Evolutionary conservation across 768 basidiomycete species (phyloP).

Genomic region (Hypholoma sublateritium): DNA sequence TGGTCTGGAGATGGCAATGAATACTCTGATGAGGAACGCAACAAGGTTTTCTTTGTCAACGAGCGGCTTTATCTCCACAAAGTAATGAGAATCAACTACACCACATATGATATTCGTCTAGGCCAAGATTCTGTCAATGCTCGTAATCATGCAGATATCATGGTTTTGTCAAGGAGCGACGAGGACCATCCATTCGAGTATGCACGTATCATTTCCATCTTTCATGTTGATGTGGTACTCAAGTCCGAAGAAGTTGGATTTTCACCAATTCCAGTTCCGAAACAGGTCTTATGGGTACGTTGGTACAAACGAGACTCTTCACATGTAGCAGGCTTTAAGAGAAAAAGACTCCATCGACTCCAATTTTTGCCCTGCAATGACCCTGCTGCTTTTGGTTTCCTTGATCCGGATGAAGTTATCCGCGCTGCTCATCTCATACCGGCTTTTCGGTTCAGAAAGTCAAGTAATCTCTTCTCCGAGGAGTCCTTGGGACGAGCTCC

Average conservation of each 20-base stretch:
- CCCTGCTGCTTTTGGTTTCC: constrained; percentile 14
- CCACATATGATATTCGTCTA: too few species aligned
- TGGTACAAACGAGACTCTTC: constrained; percentile 5
- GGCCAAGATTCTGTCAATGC: too few species aligned
- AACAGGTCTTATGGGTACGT: constrained; percentile 2
- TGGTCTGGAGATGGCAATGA: constrained; percentile 26
- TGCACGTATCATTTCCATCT: constrained; percentile 21
- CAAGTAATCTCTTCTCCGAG: background rate
- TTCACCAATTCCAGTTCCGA: background rate
- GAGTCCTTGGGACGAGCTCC: background rate
- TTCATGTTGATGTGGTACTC: constrained; percentile 14
- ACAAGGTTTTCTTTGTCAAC: background rate
- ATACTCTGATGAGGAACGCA: background rate
- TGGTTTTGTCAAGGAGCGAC: constrained; percentile 6
- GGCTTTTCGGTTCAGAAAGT: background rate
- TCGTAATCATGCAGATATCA: too few species aligned
- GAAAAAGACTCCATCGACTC: constrained; percentile 4
- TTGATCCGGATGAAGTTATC: constrained; percentile 16
- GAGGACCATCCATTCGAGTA: constrained; percentile 24
- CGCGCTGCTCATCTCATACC: constrained; percentile 16
- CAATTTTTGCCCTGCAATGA: constrained; percentile 2
- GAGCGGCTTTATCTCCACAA: constrained; percentile 27
- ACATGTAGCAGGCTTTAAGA: background rate
- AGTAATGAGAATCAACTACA: constrained; percentile 35
- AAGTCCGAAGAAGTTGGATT: background rate